Percentiles rank a stretch among this genome's conserved stretches.
Conservation (phyloP, 73 alveolate genomes). For the Tetrahymena thermophila region DNA sequence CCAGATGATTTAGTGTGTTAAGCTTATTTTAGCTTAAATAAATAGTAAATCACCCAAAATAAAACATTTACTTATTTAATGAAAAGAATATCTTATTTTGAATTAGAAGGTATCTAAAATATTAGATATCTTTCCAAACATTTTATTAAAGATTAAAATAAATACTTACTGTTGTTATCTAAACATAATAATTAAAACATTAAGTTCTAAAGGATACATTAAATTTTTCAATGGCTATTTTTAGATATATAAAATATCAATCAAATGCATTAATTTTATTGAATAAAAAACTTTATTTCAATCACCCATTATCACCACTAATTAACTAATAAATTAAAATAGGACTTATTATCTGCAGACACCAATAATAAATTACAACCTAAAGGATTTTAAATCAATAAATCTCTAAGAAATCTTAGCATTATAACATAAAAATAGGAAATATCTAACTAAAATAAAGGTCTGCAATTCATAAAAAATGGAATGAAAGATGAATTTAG, state of each 20-base stretch:
- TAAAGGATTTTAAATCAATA: not conserved
- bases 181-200: no score
- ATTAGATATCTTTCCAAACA: not conserved
- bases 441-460: not conserved
- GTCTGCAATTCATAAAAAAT: not conserved
- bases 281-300: not conserved
- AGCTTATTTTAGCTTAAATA: no score
- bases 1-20: no score
- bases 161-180: not conserved
- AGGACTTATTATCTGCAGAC: not conserved
- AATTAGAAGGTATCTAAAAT: not conserved
- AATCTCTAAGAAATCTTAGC: not conserved
- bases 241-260: not conserved
- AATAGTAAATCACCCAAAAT: not conserved
- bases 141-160: no score
- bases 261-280: not conserved
- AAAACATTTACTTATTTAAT: no score
- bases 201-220: not conserved
- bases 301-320: not conserved
- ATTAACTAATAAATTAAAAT: not conserved
- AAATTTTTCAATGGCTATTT: not conserved
- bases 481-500: not conserved
- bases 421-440: not conserved
- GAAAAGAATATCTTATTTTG: no score
- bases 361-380: not conserved